Percentiles rank a stretch among this genome's conserved stretches.
phyloP scores from a whole-genome alignment of 2,329 filamentous ascomycete species.

The Gaeumannomyces sp. region DNA sequence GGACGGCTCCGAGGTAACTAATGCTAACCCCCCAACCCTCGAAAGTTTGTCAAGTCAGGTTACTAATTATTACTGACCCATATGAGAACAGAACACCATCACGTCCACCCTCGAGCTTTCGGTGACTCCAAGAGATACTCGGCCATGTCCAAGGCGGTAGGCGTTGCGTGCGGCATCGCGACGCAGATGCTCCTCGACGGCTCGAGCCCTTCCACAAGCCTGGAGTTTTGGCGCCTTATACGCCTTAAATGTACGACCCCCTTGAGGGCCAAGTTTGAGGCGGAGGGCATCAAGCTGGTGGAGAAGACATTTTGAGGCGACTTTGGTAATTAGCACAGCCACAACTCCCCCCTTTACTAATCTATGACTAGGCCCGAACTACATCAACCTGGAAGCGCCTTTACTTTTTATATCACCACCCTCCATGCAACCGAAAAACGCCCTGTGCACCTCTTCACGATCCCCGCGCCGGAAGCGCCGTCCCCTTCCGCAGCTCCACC shows the following conservation, averaged over 20 bases:
- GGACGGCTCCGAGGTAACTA: constrained; percentile 42
- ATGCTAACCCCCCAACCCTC: constrained; percentile 3
- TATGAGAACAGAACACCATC: constrained; percentile 36
- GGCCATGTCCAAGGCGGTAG: constrained; percentile 63
- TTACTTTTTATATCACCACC: too few species aligned
- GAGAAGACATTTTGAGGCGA: neutral
- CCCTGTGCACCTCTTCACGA: neutral
- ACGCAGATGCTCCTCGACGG: constrained; percentile 56
- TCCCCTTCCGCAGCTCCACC: constrained; percentile 13
- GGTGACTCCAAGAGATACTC: constrained; percentile 61
- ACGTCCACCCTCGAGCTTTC: constrained; percentile 61
- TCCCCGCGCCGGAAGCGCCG: too few species aligned
- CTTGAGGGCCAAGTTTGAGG: constrained; percentile 10
- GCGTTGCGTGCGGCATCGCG: constrained; percentile 61
- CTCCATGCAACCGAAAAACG: neutral
- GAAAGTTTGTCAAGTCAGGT: too few species aligned
- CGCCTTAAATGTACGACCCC: constrained; percentile 13
- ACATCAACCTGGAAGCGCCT: too few species aligned
- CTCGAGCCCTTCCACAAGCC: constrained; percentile 15
- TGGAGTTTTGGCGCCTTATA: constrained; percentile 17
- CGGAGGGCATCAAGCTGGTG: constrained; percentile 13
- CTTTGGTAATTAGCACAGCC: neutral
- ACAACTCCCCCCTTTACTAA: too few species aligned
- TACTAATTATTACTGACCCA: constrained; percentile 29
- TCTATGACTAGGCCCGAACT: too few species aligned